Evolutionary conservation across 2,329 filamentous ascomycete genomes (phyloP), one percentile per base, ranked within the genome.

Genomic region (Fusarium sp.): DNA sequence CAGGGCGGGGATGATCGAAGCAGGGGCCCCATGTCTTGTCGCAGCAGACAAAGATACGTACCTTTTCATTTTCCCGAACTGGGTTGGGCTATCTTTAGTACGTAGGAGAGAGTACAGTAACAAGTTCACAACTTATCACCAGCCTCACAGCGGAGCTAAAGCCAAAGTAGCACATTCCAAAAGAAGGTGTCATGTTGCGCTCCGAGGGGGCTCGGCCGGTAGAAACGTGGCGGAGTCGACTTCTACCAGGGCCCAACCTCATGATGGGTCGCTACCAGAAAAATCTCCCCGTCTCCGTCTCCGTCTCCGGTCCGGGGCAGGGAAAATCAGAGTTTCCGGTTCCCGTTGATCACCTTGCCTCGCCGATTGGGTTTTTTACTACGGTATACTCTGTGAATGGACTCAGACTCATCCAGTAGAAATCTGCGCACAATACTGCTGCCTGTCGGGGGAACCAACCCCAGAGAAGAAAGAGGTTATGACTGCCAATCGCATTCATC

Each of bases 191-290:
- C 52, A 67, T 67, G 56, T n/a, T 45, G 65, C 66, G 66, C 55
- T 65, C 51, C 22, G 40, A 32, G 20, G 40, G 58, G 62, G 66
- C 47, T 72, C 63, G 66, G 69, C 63, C 48, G 63, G 65, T 34
- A 49, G 64, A 71, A 70, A 70, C 67, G 71, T 74, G 69, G 71
- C 71, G 71, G 71, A 74, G 71, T 62, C n/a, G 49, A 34, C 12
- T 25, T 46, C 25, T 27, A 25, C 22, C 44, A 29, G 24, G 45
- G 15, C 25, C 24, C 25, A 20, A 29, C 22, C 44, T 46, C 15
- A 27, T 27, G 7, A 27, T n/a, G 48, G 48, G 22, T 25, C 18
- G 15, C 18, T 52, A 20, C 49, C 49, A 52, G 16, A 29, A 38
- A 52, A 65, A 40, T 65, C 60, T 65, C 60, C 30, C 60, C 58